phyloP scores from a whole-genome alignment of 2,329 filamentous ascomycete genomes.

The Neofusicoccum sp. region DNA sequence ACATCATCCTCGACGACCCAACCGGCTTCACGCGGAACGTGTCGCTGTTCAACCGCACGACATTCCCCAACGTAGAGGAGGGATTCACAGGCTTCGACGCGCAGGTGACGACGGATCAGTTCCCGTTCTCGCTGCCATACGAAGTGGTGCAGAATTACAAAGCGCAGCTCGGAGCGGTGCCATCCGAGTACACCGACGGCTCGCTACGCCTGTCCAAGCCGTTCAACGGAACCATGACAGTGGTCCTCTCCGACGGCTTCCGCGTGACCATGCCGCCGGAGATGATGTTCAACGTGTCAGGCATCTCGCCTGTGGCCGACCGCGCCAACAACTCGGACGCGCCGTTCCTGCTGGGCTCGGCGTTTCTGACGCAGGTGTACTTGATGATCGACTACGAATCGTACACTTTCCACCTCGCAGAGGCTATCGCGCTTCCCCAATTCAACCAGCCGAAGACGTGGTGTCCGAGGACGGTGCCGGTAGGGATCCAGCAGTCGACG shows the following conservation, averaged over 20 bases:
- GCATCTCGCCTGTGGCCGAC: constrained; percentile 34
- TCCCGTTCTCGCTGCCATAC: constrained; percentile 41
- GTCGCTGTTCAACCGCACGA: constrained; percentile 34
- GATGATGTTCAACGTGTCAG: constrained; percentile 38
- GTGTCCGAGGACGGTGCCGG: constrained; percentile 39
- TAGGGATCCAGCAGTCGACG: neutral
- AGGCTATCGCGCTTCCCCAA: constrained; percentile 38
- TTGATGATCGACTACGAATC: constrained; percentile 45
- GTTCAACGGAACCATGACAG: constrained; percentile 41
- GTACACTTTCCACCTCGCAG: constrained; percentile 41
- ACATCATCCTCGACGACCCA: constrained; percentile 37
- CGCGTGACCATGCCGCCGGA: constrained; percentile 39
- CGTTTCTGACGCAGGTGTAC: constrained; percentile 45
- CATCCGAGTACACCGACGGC: constrained; percentile 32
- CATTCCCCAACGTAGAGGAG: constrained; percentile 34
- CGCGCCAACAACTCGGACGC: constrained; percentile 28
- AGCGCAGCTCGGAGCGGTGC: constrained; percentile 30
- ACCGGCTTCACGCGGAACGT: constrained; percentile 28
- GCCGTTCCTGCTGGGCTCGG: constrained; percentile 39
- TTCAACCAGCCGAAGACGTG: constrained; percentile 43
- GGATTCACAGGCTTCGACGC: constrained; percentile 37
- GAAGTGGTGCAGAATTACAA: constrained; percentile 42
- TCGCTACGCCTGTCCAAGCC: constrained; percentile 36
- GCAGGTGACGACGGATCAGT: constrained; percentile 43
- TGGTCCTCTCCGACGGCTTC: constrained; percentile 42